Base-by-base conservation (phyloP, 2,329 filamentous ascomycete genomes). In the Fusarium sp. region DNA sequence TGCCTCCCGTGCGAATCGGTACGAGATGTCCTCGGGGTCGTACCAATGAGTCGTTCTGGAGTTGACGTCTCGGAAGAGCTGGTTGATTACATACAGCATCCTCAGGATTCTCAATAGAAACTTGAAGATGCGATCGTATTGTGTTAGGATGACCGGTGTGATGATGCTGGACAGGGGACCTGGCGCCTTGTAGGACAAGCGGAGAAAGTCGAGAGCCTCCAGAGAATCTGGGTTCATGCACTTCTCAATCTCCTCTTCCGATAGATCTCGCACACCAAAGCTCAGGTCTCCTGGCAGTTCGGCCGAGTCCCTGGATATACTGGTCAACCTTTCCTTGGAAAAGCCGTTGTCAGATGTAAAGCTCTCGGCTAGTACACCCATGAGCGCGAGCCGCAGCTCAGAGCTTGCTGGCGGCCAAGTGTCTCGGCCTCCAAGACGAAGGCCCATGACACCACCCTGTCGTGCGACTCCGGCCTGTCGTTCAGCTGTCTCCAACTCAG, bases 401-500 rank as follows among this genome's bases (percentile, higher is more conserved):
- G 95, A 98, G 80, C 94, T 97, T 27, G 95, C 95, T 6, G 96
- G 96, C 29, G 96, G 96, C 96, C 96, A 98, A 35, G 88, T 94
- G 64, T 94, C 91, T 76, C 94, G 90, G 3, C 90, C 90, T n/a
- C 93, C 93, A 1, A 98, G 86, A 44, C 95, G 92, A 44, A 98
- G 86, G 1, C 96, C 96, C 87, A 97, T 96, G 16, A 90, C 85
- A 66, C 91, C 89, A 57, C 93, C 92, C 53, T 89, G 89, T 10
- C 91, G 88, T 51, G 93, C 90, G 35, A 92, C 86, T 4, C 94
- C 94, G 20, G 89, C 85, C 58, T 90, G 89, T 49, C 93, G 88
- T 79, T 97, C 94, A 4, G 94, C 93, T 29, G 92, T 93, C 75
- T 93, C 92, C 57, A 96, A 87, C 27, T 97, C 92, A 0, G 94